Evolutionary conservation across 2,329 filamentous ascomycete genomes (phyloP).

Genomic region (Colletotrichum orchidophilum): DNA sequence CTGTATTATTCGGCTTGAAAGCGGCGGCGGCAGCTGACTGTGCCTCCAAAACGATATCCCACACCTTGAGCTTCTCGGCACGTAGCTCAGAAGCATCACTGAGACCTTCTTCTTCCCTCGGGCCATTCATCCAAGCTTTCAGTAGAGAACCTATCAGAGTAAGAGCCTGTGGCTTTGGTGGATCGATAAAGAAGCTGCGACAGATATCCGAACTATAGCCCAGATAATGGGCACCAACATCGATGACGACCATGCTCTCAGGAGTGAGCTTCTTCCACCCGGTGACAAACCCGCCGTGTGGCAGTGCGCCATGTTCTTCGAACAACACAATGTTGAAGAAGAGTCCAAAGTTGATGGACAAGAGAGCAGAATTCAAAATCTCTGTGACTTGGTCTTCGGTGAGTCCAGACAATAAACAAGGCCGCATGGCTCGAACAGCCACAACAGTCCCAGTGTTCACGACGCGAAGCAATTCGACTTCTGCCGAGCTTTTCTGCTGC

Average conservation of each 20-base stretch:
- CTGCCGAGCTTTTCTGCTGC: conserved; percentile 65
- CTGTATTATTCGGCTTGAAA: conserved; percentile 61
- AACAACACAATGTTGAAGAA: conserved; percentile 75
- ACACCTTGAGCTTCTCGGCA: conserved; percentile 64
- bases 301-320: conserved; percentile 62
- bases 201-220: conserved; percentile 73
- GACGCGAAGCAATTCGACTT: conserved; percentile 66
- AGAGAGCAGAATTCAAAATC: conserved; percentile 64
- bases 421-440: conserved; percentile 65
- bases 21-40: conserved; percentile 63
- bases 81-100: conserved; percentile 37
- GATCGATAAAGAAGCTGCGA: conserved; percentile 66
- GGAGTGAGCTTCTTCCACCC: conserved; percentile 60
- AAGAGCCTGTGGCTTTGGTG: conserved; percentile 29
- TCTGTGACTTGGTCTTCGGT: conserved; percentile 66
- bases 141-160: neutral
- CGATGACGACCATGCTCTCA: conserved; percentile 69
- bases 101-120: neutral
- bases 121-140: neutral
- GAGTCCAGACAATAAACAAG: conserved; percentile 63
- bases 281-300: conserved; percentile 62
- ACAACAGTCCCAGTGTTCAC: conserved; percentile 73
- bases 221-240: conserved; percentile 69
- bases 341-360: conserved; percentile 61
- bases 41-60: conserved; percentile 69